Base-by-base conservation (phyloP, 148 eudicot genomes). In the Arctostaphylos glauca region DNA sequence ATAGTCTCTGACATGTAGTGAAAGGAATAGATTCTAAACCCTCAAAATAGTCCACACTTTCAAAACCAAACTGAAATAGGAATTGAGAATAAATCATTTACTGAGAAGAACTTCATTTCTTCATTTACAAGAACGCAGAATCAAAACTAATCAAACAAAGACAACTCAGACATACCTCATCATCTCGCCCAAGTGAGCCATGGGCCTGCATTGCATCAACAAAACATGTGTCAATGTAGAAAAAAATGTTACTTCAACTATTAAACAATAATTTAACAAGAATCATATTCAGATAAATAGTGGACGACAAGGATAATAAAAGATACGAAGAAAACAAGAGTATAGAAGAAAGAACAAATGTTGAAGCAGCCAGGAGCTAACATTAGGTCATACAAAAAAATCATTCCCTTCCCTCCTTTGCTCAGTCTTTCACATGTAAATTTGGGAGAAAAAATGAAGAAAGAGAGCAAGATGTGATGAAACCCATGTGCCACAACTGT, bases 171-270 rank as follows among this genome's bases (percentile, higher is more conserved):
- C 73, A 77, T 91, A 95, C 98, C 98, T 95, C 98, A 78, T 95
- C 96, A 89, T 94, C 98, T 77, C 97, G 92, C 86, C 91, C 98
- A 84, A 89, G 90, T 75, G 98, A 92, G 55, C 93, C 95, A 76
- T 89, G 95, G 84, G 90, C 95, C 98, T 95, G 95, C 84, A 88
- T 47, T 47, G 55, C 64, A 86, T 71, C 71, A 81, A 58, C 44
- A 44, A 44, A 50, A 81, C 81, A 74, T 44, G 68, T n/a, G 50
- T 79, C 44, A 48, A 80, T 41, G 56, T 14, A 72, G 44, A 13
- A 44, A 15, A 74, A 21, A 80, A 80, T 71, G 46, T 66, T 80
- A 49, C 73, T 49, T 31, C 38, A 18, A 31, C 52, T 23, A 64
- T 66, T 23, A 66, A 9, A 18, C n/a, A 21, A 21, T 58, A 18